Percentiles rank a stretch among this genome's conserved stretches.
phyloP scores from a whole-genome alignment of 805 yeast genomes.

The Starmerella powellii region DNA sequence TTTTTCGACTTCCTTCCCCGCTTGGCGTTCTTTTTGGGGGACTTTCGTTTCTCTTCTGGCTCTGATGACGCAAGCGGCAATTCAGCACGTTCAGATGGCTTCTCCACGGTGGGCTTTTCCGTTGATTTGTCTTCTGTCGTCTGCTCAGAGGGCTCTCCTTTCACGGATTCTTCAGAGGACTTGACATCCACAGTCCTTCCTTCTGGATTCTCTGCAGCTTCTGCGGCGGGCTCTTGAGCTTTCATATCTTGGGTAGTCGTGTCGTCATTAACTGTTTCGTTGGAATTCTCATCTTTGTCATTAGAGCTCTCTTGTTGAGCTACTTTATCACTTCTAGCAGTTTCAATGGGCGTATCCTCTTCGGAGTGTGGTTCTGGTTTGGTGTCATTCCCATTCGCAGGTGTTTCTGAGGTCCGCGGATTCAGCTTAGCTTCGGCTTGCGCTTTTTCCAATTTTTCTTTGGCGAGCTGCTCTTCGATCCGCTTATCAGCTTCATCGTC shows the following conservation, averaged over 20 bases:
- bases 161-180: too few relatives aligned
- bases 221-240: not conserved
- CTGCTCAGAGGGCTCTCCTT: too few relatives aligned
- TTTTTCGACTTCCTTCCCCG: too few relatives aligned
- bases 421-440: too few relatives aligned
- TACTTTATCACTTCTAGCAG: not conserved
- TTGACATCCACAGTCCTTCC: too few relatives aligned
- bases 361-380: not conserved
- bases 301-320: not conserved
- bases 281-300: not conserved
- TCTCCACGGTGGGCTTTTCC: too few relatives aligned
- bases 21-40: too few relatives aligned
- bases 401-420: not conserved
- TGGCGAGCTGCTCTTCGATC: constrained; percentile 18
- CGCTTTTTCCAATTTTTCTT: constrained; percentile 25
- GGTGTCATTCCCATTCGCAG: not conserved
- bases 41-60: too few relatives aligned
- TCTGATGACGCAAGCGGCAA: too few relatives aligned
- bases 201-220: not conserved
- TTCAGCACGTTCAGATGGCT: too few relatives aligned
- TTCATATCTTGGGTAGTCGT: not conserved
- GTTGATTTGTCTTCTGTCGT: too few relatives aligned
- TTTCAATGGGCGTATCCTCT: not conserved
- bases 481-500: constrained; percentile 34
- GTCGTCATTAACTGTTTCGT: not conserved